Evolutionary conservation across 768 basidiomycete genomes (phyloP), one percentile per base, ranked within the genome.

Genomic region (Phylloporus sp.): DNA sequence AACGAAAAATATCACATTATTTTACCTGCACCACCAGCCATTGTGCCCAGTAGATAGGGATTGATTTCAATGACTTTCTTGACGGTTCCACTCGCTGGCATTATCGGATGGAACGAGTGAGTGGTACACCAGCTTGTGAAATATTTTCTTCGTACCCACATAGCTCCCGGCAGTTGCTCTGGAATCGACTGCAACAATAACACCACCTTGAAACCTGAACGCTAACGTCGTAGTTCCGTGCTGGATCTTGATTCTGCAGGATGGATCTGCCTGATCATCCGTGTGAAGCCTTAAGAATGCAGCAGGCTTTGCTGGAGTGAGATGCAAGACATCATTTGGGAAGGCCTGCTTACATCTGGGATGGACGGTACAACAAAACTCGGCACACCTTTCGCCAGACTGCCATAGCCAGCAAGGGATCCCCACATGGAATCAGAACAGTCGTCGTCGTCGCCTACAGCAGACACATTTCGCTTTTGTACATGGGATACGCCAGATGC

Each of bases 11-110:
- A 28, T 32, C 29, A 16, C 27, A 36, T 47, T 22, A 45, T 76
- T 79, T 58, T 65, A 85, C 94, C 95, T 61, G 97, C 97, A 71
- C 95, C 95, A 72, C 97, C 97, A 56, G 97, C 97, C 95, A 99
- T 98, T 2, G 97, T 99, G 55, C 97, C 97, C n/a, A 99, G 80
- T 45, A 99, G 73, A 75, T 94, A 98, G 36, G 92, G 92, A 74
- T 98, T 98, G 72, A 99, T 99, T 75, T 99, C 97, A 61, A 99
- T 98, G 57, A 99, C 95, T 77, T 97, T 99, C 79, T 95, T 98
- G 56, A 99, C 92, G 15, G 95, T 98, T 48, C 95, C 95, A 18
- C 87, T 92, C 0, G 95, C 95, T 97, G 64, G 2, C 18, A 34
- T 20, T 29, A 40, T 40, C 16, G 24, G 22, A 20, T 18, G 18